Base-by-base conservation (phyloP, 345 rosid species). In the Pistacia atlantica region DNA sequence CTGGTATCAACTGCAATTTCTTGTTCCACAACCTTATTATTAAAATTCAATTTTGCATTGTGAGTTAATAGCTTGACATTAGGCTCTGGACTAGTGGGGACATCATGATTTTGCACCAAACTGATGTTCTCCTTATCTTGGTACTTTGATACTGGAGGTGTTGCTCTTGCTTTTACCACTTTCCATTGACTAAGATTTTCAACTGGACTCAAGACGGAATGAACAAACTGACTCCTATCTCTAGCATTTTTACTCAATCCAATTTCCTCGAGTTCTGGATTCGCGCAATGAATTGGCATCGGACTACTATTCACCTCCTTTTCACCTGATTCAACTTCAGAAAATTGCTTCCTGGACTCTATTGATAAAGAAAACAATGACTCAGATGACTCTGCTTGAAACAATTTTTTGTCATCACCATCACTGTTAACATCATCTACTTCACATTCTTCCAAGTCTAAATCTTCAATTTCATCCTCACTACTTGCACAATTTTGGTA, bases 301-400 rank as follows among this genome's bases (percentile, higher is more conserved):
- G 84, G 80, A 75, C 88, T 82, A 79, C 90, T 84, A 61, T 38
- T 84, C 52, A 87, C 90, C 74, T 84, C 90, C 78, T 79, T 83
- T 28, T 79, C 86, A 11, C 46, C 87, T 51, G 52, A 52, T 68
- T 80, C 82, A 54, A 67, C 66, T 20, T 59, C 86, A 72, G 10
- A 73, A 17, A 22, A 69, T 13, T 80, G 81, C 62, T 85, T 84
- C 73, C 89, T 86, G 16, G 91, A 90, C 72, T 86, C 90, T 18
- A 90, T 82, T 5, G 92, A 87, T 51, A 87, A 54, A 3, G 95
- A 89, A 83, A 90, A 90, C 80, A 90, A 62, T 37, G 95, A 91
- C 58, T 86, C 95, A 0, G 91, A 89, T 25, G 91, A 84, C 78
- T 91, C 93, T 69, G 81, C 85, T 62, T 78, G 75, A 9, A 73